A percentile compares a stretch with the other conserved stretches of the same genome.
Evolutionary conservation across 1,139 yeast species (phyloP).

Genomic region (Scheffersomyces cryptocercus): DNA sequence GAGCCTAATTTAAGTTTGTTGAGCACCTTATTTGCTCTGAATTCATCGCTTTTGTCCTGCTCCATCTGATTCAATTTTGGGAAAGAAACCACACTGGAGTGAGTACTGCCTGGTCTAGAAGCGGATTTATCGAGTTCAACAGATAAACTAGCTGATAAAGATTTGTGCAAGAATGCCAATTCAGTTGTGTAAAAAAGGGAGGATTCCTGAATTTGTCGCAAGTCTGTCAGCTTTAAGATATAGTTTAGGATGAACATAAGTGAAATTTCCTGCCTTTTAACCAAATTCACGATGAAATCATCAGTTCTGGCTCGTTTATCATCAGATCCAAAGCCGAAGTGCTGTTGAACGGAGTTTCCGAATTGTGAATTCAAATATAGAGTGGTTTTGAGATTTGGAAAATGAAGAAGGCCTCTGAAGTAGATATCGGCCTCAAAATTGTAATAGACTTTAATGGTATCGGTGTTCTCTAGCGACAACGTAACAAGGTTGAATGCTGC

Average conservation of each 20-base stretch:
- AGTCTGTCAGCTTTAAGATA: constrained; percentile 20
- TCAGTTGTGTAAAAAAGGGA: constrained; percentile 20
- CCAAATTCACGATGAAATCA: constrained; percentile 10
- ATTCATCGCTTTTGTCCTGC: constrained; percentile 9
- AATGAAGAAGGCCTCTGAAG: constrained; percentile 24
- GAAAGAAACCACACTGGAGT: constrained; percentile 22
- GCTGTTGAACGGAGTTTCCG: constrained; percentile 2
- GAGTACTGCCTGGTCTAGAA: constrained; percentile 24
- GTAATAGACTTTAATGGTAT: constrained; percentile 7
- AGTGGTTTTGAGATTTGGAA: constrained; percentile 26
- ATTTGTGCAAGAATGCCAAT: constrained; percentile 19
- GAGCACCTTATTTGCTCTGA: constrained; percentile 5
- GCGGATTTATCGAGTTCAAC: constrained; percentile 29
- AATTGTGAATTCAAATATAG: constrained; percentile 8
- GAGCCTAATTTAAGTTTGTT: constrained; percentile 17
- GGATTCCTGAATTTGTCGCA: constrained; percentile 23
- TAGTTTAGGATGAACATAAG: constrained; percentile 31
- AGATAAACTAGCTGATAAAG: constrained; percentile 24
- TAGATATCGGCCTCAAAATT: constrained; percentile 25
- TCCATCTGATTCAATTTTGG: constrained; percentile 13
- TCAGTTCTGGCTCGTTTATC: constrained; percentile 3
- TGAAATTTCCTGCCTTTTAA: constrained; percentile 37
- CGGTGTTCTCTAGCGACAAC: constrained; percentile 15
- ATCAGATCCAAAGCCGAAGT: constrained; percentile 2
- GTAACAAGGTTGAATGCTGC: constrained; percentile 31